These are phyloP conservation scores for Chlorella sp. DNA, from an alignment of 139 green algal genomes.

Conservation along the genomic window DNA sequence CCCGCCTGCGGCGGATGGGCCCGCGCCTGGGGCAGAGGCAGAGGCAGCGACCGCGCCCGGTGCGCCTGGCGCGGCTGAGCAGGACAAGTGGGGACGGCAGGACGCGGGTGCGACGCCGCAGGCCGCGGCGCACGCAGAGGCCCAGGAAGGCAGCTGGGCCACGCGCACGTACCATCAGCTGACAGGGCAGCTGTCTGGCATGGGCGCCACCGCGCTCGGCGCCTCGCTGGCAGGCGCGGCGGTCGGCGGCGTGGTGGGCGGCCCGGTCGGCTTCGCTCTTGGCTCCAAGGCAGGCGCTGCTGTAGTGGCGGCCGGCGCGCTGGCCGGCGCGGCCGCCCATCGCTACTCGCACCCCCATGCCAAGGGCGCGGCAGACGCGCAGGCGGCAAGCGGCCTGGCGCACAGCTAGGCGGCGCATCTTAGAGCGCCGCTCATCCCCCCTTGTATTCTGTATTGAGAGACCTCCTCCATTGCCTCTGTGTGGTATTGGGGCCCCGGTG, in stretches of 20 bases:
- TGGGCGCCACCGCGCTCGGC: background rate
- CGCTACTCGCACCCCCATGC: background rate
- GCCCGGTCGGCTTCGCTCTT: slow-evolving; percentile 18
- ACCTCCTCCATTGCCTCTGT: background rate
- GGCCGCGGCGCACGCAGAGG: no score
- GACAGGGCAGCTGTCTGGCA: background rate
- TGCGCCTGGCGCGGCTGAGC: no score
- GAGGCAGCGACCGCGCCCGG: no score
- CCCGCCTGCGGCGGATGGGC: no score
- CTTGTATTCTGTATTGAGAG: background rate
- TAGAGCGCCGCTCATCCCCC: background rate
- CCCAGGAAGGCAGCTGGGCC: no score
- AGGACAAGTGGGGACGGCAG: no score
- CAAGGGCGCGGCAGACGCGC: background rate
- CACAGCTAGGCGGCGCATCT: background rate
- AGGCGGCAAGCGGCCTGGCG: background rate
- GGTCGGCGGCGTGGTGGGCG: slow-evolving; percentile 17
- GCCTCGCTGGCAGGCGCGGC: slow-evolving; percentile 2
- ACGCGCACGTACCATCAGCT: background rate
- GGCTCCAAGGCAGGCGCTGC: slow-evolving; percentile 21
- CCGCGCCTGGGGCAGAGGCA: no score
- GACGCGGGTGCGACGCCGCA: no score
- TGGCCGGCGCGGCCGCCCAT: background rate
- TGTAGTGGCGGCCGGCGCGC: slow-evolving; percentile 3
- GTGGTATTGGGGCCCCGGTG: background rate